A percentile compares a stretch with the other conserved stretches of the same genome.
Conservation (phyloP, 2,329 filamentous ascomycete genomes). For the Trichoderma simmonsii region DNA sequence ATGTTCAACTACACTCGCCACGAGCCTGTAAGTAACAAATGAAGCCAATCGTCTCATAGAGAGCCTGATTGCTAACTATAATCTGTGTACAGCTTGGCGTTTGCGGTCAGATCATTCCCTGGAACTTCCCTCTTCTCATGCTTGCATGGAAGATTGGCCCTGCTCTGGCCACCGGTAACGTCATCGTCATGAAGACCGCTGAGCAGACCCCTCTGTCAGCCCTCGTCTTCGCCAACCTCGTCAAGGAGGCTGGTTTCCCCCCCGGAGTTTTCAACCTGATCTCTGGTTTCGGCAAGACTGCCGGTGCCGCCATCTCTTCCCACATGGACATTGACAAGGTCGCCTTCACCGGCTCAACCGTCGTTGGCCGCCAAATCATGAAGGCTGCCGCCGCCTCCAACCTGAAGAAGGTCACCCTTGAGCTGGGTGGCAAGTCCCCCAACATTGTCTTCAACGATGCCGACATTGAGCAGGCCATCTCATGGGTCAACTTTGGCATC, state of each 20-base stretch:
- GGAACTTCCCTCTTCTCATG: slow-evolving; percentile 86
- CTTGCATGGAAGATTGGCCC: slow-evolving; percentile 78
- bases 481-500: slow-evolving; percentile 72
- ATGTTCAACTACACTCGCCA: slow-evolving; percentile 79
- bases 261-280: slow-evolving; percentile 73
- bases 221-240: slow-evolving; percentile 18
- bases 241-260: slow-evolving; percentile 74
- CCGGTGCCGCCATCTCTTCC: slow-evolving; percentile 70
- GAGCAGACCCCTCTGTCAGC: slow-evolving; percentile 20
- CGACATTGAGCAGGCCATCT: slow-evolving; percentile 72
- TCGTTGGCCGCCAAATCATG: slow-evolving; percentile 73
- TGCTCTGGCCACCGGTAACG: slow-evolving; percentile 70
- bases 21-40: slow-evolving; percentile 58
- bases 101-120: slow-evolving; percentile 84
- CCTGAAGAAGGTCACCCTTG: slow-evolving; percentile 78
- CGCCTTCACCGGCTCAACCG: slow-evolving; percentile 75
- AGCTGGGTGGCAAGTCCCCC: slow-evolving; percentile 76
- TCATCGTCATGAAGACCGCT: slow-evolving; percentile 69
- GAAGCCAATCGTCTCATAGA: neutral
- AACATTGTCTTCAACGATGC: slow-evolving; percentile 79
- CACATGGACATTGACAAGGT: slow-evolving; percentile 84
- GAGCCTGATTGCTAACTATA: neutral
- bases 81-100: slow-evolving; percentile 54
- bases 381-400: slow-evolving; percentile 75
- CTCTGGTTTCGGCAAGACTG: slow-evolving; percentile 74